These are phyloP conservation scores for Cercospora janseana DNA, from an alignment of 2,329 filamentous ascomycete genomes.

Conservation along the genomic window DNA sequence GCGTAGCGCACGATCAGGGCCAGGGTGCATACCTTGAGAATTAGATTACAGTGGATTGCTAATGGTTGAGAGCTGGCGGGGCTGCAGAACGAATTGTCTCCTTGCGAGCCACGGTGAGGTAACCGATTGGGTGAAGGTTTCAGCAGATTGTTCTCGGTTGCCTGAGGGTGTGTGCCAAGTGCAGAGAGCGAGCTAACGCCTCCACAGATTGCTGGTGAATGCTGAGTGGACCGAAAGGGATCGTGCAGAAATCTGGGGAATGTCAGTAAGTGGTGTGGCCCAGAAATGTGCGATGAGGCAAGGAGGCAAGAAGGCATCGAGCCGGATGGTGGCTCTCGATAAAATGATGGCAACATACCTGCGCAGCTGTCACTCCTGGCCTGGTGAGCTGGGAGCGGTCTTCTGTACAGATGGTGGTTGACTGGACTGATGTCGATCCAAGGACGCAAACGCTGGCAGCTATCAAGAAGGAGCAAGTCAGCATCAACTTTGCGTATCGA, in stretches of 20 bases:
- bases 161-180: slow-evolving; percentile 27
- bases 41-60: slow-evolving; percentile 48
- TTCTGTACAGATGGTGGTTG: neutral
- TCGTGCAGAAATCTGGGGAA: slow-evolving; percentile 42
- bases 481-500: neutral
- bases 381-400: neutral
- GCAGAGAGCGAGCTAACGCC: slow-evolving; percentile 57
- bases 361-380: slow-evolving; percentile 10
- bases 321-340: slow-evolving; percentile 19
- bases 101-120: slow-evolving; percentile 46
- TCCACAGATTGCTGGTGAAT: slow-evolving; percentile 42
- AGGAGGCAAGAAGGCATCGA: slow-evolving; percentile 38
- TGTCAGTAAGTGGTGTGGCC: slow-evolving; percentile 39
- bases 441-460: neutral
- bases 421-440: neutral
- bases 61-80: slow-evolving; percentile 26
- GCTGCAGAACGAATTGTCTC: slow-evolving; percentile 31
- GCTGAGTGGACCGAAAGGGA: slow-evolving; percentile 28
- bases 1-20: slow-evolving; percentile 10
- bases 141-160: slow-evolving; percentile 36
- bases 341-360: slow-evolving; percentile 25
- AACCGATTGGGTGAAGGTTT: slow-evolving; percentile 39
- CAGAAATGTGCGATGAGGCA: slow-evolving; percentile 34
- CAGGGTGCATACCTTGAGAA: slow-evolving; percentile 47
- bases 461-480: neutral